phyloP scores from a whole-genome alignment of 257 asterid genomes.

The Solanum appendiculatum region DNA sequence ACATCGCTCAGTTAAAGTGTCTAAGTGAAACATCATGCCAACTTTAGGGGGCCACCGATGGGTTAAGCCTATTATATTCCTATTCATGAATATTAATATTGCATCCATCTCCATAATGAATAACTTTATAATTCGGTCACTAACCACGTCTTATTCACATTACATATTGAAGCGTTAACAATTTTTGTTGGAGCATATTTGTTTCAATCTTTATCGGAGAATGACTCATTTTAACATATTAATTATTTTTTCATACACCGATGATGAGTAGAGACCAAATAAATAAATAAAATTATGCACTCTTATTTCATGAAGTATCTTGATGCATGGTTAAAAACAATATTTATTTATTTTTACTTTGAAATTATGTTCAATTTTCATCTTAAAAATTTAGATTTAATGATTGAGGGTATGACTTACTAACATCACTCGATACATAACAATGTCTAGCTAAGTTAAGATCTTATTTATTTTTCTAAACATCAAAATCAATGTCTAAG shows the following conservation, averaged over 20 bases:
- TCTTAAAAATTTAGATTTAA: neutral
- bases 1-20: too few relatives aligned
- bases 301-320: neutral
- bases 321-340: neutral
- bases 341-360: neutral
- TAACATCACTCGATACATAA: neutral
- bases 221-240: neutral
- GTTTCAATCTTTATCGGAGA: neutral
- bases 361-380: neutral
- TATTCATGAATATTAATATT: too few relatives aligned
- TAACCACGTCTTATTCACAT: neutral
- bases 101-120: neutral
- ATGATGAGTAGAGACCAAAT: neutral
- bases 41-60: too few relatives aligned
- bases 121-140: neutral
- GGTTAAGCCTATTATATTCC: too few relatives aligned
- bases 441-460: neutral
- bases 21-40: too few relatives aligned
- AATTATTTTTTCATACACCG: neutral
- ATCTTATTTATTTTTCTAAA: neutral
- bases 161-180: neutral
- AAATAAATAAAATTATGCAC: neutral
- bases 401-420: neutral
- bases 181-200: neutral
- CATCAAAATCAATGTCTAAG: neutral